Evolutionary conservation across 139 green algal genomes (phyloP).

Genomic region (Diplosphaera chodatii): DNA sequence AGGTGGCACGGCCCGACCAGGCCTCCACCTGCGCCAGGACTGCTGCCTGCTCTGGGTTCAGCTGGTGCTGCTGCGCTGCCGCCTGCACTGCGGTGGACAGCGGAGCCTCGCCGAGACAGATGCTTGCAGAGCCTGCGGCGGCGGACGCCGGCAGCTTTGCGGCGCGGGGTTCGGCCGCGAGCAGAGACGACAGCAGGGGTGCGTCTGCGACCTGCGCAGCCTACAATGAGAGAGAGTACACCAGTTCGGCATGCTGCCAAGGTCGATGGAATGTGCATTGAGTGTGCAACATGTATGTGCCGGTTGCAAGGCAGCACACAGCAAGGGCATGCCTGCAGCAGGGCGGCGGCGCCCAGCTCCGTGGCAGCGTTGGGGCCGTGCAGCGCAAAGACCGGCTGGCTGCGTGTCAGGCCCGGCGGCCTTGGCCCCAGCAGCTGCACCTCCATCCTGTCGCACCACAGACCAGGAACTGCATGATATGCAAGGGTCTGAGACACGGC

Average conservation of each 20-base stretch:
- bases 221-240: no score
- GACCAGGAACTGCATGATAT: background rate
- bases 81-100: background rate
- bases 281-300: no score
- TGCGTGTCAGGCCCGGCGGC: conserved; percentile 17
- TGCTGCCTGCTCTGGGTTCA: conserved; percentile 61
- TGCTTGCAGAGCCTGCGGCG: no score
- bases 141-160: no score
- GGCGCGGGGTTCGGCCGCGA: no score
- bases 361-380: conserved; percentile 52
- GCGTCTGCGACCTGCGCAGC: background rate
- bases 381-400: conserved; percentile 43
- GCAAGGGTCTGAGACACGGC: background rate
- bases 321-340: conserved; percentile 12
- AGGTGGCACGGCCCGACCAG: conserved; percentile 22
- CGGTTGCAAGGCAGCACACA: no score
- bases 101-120: no score
- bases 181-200: conserved; percentile 28
- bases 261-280: no score
- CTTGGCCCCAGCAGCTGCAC: conserved; percentile 41
- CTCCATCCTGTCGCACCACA: conserved; percentile 39
- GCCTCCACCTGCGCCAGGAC: conserved; percentile 31
- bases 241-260: no score
- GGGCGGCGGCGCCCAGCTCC: conserved; percentile 50
- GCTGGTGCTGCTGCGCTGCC: conserved; percentile 15